A percentile compares a stretch with the other conserved stretches of the same genome.
These are phyloP conservation scores for Capsella rubella DNA, from an alignment of 441 rosid species.

Conservation along the genomic window DNA sequence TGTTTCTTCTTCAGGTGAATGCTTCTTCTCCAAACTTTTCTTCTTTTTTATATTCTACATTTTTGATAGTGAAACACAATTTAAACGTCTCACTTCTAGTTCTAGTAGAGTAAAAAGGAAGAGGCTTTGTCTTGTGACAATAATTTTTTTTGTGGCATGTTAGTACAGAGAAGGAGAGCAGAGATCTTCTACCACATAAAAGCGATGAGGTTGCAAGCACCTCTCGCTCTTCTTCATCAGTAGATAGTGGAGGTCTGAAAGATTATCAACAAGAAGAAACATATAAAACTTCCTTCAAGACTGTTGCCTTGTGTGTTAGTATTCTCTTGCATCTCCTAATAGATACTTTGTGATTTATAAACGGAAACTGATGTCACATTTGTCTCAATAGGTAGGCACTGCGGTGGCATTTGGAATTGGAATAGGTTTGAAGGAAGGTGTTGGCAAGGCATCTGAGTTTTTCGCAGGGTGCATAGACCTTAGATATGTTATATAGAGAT, in stretches of 20 bases:
- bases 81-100: not conserved
- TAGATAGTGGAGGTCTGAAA: slow-evolving; percentile 42
- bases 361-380: slow-evolving; percentile 23
- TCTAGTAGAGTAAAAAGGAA: not conserved
- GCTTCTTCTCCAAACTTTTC: slow-evolving; percentile 16
- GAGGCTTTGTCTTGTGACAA: slow-evolving; percentile 30
- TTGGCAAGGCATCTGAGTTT: slow-evolving; percentile 86
- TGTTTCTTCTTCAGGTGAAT: slow-evolving; percentile 56
- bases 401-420: slow-evolving; percentile 89
- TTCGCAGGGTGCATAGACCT: slow-evolving; percentile 77
- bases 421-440: slow-evolving; percentile 77
- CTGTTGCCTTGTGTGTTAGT: slow-evolving; percentile 88
- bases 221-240: slow-evolving; percentile 36
- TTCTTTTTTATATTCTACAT: not conserved
- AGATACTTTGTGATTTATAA: slow-evolving; percentile 13
- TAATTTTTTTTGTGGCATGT: slow-evolving; percentile 36
- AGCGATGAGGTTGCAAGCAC: slow-evolving; percentile 35
- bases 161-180: slow-evolving; percentile 58
- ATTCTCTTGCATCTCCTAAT: slow-evolving; percentile 19
- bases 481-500: not conserved
- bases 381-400: slow-evolving; percentile 62
- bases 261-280: slow-evolving; percentile 48
- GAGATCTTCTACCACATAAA: slow-evolving; percentile 44
- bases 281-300: slow-evolving; percentile 61
- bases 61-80: not conserved